These are phyloP conservation scores for Aspergillus caelatus DNA, from an alignment of 2,329 filamentous ascomycete species.

Conservation along the genomic window DNA sequence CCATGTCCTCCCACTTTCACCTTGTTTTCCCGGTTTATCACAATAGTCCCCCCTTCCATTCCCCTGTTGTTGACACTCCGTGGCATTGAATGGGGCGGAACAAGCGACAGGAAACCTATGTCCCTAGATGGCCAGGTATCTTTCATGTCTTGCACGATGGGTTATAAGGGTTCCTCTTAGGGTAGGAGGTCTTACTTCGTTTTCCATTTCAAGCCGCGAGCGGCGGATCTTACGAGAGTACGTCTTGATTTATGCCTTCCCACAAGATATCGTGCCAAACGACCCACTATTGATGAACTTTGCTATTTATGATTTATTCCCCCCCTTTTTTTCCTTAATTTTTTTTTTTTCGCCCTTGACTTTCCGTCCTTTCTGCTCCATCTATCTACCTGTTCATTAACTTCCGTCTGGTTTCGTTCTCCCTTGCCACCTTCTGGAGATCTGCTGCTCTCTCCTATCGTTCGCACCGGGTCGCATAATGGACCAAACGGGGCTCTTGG, in stretches of 20 bases:
- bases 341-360: conserved; percentile 7
- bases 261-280: conserved; percentile 42
- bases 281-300: conserved; percentile 38
- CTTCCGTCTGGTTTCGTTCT: conserved; percentile 5
- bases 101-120: conserved; percentile 6
- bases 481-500: background rate
- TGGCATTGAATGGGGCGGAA: conserved; percentile 16
- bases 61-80: conserved; percentile 15
- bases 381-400: conserved; percentile 11
- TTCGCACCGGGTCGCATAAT: background rate
- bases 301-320: conserved; percentile 22
- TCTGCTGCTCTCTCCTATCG: background rate
- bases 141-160: conserved; percentile 19
- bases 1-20: conserved; percentile 16
- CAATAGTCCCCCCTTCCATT: conserved; percentile 15
- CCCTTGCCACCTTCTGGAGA: background rate
- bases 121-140: conserved; percentile 7
- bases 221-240: conserved; percentile 28
- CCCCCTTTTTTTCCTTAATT: conserved; percentile 6
- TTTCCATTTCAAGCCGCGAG: conserved; percentile 23
- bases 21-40: conserved; percentile 19
- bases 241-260: conserved; percentile 36
- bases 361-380: background rate
- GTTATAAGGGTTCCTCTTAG: conserved; percentile 15
- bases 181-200: conserved; percentile 14